Evolutionary conservation across 2,329 filamentous ascomycete species (phyloP).

Genomic region (Emydomyces testavorans): DNA sequence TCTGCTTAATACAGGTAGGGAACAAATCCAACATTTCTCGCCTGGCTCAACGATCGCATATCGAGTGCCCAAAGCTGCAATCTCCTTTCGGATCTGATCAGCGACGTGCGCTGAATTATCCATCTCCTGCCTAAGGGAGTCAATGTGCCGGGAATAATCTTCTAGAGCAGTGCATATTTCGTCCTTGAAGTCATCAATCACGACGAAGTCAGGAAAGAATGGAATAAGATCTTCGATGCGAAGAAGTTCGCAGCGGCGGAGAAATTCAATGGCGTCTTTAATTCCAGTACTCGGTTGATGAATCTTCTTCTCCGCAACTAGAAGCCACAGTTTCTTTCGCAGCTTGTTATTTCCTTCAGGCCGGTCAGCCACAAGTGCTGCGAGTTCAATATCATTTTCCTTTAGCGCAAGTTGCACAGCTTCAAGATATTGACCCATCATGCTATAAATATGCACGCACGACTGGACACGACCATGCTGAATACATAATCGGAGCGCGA

Average conservation of each 20-base stretch:
- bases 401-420: conserved; percentile 87
- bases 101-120: conserved; percentile 85
- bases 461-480: conserved; percentile 86
- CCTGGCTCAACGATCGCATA: conserved; percentile 96
- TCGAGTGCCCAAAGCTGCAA: conserved; percentile 69
- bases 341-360: conserved; percentile 64
- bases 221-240: conserved; percentile 95
- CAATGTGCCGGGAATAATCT: conserved; percentile 85
- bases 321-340: conserved; percentile 89
- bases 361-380: conserved; percentile 76
- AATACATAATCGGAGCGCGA: conserved; percentile 89
- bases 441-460: conserved; percentile 93
- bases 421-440: conserved; percentile 87
- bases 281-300: conserved; percentile 68
- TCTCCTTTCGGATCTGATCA: conserved; percentile 80
- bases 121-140: conserved; percentile 82
- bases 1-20: conserved; percentile 69
- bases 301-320: conserved; percentile 90
- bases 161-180: conserved; percentile 92
- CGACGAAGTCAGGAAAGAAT: conserved; percentile 96
- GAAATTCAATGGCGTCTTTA: conserved; percentile 84
- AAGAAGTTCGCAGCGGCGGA: conserved; percentile 80
- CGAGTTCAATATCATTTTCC: conserved; percentile 80
- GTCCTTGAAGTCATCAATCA: conserved; percentile 98
- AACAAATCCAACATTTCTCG: conserved; percentile 84